These are phyloP conservation scores for Cyclaneusma minus DNA, from an alignment of 2,329 filamentous ascomycete species.

Conservation along the genomic window DNA sequence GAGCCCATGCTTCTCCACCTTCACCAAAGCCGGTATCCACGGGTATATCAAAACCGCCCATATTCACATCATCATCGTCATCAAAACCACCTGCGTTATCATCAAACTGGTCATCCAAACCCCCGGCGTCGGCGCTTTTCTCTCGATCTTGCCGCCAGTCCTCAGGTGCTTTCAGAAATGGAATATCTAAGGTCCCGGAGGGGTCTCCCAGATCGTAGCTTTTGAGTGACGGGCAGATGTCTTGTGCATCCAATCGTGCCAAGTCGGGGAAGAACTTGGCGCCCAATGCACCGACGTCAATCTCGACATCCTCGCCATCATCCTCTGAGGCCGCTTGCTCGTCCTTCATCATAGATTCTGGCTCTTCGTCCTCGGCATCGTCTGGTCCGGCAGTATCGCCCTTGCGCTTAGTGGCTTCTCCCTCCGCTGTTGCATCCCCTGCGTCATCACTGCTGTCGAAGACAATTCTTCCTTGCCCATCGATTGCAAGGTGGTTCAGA, in stretches of 20 bases:
- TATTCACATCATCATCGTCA: conserved; percentile 53
- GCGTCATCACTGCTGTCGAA: conserved; percentile 95
- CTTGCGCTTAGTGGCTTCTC: conserved; percentile 14
- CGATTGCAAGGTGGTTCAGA: conserved; percentile 93
- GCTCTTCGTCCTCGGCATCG: conserved; percentile 25
- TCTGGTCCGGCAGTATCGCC: conserved; percentile 51
- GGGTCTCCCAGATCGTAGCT: conserved; percentile 83
- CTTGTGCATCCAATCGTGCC: conserved; percentile 60
- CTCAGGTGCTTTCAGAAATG: conserved; percentile 78
- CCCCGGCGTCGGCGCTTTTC: conserved; percentile 33
- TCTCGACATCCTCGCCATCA: conserved; percentile 47
- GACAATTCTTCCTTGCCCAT: conserved; percentile 80
- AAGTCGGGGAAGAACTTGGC: conserved; percentile 78
- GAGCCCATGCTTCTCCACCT: conserved; percentile 89
- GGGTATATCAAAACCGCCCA: conserved; percentile 54
- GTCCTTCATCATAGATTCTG: conserved; percentile 19
- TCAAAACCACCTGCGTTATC: conserved; percentile 74
- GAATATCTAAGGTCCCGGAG: conserved; percentile 73
- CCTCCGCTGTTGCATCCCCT: conserved; percentile 31
- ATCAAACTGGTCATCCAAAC: conserved; percentile 56
- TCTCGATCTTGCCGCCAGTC: conserved; percentile 66
- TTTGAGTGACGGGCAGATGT: conserved; percentile 90
- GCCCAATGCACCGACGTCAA: conserved; percentile 63
- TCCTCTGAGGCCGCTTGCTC: conserved; percentile 27
- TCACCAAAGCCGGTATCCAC: conserved; percentile 78